Base-by-base conservation (phyloP, 2,329 filamentous ascomycete genomes). In the Cytospora paraplurivora region DNA sequence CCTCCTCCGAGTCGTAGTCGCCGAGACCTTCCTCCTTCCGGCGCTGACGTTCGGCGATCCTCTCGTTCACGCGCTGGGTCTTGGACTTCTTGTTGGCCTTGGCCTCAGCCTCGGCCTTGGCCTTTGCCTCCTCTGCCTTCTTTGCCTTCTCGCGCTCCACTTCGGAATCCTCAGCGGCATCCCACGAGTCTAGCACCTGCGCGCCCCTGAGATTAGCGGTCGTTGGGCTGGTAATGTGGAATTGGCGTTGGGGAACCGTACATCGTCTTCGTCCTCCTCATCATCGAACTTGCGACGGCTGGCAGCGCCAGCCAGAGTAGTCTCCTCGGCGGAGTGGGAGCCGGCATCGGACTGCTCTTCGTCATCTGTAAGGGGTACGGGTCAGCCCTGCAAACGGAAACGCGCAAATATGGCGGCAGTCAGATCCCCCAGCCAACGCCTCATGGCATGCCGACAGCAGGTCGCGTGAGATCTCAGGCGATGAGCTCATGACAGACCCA, bases 81-180 rank as follows among this genome's bases (percentile, higher is more conserved):
- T 94, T 96, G 75, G 87, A 85, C 82, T 98, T 98, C 82, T 97
- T 96, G 72, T 88, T 92, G 59, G 92, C 92, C 51, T 91, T 92
- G 8, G 92, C 92, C 72, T 92, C 91, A 52, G 91, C 93, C 0
- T 93, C 92, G 34, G 92, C 93, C 78, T 96, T 96, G 64, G 90
- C 92, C 78, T 96, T 96, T 59, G 87, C 90, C 73, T 92, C 93
- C 7, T 85, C 89, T 57, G 88, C 92, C 80, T 94, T 95, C 78
- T 90, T 91, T 34, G 86, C 91, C 83, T 98, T 99, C 78, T 97
- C 93, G 72, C 93, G 91, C 82, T 99, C 95, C 71, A 88, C 94
- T 72, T 99, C 95, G 67, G 93, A 97, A 80, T 99, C 95, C 74
- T 98, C 95, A 70, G 91, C 93, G 64, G 92, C 94, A 73, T 98